These are phyloP conservation scores for Pestalotiopsis sp. DNA, from an alignment of 2,329 filamentous ascomycete genomes.

Conservation along the genomic window DNA sequence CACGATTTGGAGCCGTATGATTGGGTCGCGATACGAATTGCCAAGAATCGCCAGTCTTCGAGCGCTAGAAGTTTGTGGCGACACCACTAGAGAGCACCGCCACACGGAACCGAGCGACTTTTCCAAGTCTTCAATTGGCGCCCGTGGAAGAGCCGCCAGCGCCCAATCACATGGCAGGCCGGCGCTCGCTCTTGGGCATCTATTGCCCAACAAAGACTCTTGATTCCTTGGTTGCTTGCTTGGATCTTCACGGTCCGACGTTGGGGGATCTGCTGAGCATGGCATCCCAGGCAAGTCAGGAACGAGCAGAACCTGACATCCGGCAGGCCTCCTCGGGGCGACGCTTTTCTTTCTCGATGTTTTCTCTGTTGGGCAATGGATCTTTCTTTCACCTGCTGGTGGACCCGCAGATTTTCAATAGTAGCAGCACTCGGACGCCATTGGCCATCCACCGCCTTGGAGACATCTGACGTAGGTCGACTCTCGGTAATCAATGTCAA, in stretches of 20 bases:
- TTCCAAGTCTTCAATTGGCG: neutral
- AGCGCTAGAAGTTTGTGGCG: neutral
- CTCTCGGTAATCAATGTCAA: too few relatives aligned
- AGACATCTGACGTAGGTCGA: neutral
- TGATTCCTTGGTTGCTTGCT: neutral
- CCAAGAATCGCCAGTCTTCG: neutral
- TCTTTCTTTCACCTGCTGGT: neutral
- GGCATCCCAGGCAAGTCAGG: neutral
- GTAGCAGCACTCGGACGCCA: neutral
- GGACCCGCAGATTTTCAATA: neutral
- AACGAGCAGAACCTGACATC: neutral
- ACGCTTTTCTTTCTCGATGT: neutral
- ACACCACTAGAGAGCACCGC: slow-evolving; percentile 5
- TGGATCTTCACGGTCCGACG: neutral
- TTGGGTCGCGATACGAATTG: neutral
- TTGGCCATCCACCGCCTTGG: neutral
- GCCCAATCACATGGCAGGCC: neutral
- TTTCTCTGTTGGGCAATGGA: neutral
- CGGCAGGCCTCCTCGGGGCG: neutral
- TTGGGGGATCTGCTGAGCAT: neutral
- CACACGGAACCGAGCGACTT: slow-evolving; percentile 7
- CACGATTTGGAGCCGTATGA: slow-evolving; percentile 3
- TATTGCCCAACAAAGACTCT: neutral
- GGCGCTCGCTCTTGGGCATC: neutral
- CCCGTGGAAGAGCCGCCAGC: neutral